Evolutionary conservation across 805 yeast species (phyloP).

Genomic region (Nakazawaea molendinolei): DNA sequence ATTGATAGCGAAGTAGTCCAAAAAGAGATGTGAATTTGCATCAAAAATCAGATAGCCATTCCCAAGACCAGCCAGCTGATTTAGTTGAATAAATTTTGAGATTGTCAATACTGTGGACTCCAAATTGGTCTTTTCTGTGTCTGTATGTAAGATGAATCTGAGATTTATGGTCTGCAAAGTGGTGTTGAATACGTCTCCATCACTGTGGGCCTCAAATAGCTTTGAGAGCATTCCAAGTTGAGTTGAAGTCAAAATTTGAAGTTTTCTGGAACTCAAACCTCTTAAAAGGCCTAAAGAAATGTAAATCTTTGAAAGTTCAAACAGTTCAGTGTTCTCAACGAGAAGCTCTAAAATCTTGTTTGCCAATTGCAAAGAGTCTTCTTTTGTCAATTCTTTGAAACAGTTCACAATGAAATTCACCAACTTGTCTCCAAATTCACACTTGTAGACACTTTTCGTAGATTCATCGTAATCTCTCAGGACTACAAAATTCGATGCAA

Average conservation of each 20-base stretch:
- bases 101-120: constrained; percentile 28
- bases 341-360: constrained; percentile 36
- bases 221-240: constrained; percentile 26
- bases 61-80: constrained; percentile 15
- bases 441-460: constrained; percentile 36
- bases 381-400: constrained; percentile 22
- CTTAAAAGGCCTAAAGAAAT: constrained; percentile 46
- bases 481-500: constrained; percentile 54
- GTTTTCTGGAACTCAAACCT: constrained; percentile 34
- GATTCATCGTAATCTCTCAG: constrained; percentile 24
- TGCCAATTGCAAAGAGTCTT: constrained; percentile 22
- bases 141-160: constrained; percentile 34
- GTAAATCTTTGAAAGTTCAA: constrained; percentile 67
- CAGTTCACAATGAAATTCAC: constrained; percentile 36
- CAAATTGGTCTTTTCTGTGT: constrained; percentile 22
- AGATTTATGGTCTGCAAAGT: constrained; percentile 47
- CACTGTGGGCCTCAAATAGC: constrained; percentile 27
- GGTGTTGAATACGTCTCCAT: constrained; percentile 40
- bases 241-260: constrained; percentile 15
- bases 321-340: constrained; percentile 40
- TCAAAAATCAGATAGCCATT: constrained; percentile 25
- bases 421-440: constrained; percentile 54
- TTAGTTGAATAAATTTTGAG: constrained; percentile 29
- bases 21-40: constrained; percentile 31
- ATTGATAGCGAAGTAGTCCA: constrained; percentile 25